Evolutionary conservation across 805 yeast species (phyloP).

Genomic region (Cyberlindnera euphorbiiphila): DNA sequence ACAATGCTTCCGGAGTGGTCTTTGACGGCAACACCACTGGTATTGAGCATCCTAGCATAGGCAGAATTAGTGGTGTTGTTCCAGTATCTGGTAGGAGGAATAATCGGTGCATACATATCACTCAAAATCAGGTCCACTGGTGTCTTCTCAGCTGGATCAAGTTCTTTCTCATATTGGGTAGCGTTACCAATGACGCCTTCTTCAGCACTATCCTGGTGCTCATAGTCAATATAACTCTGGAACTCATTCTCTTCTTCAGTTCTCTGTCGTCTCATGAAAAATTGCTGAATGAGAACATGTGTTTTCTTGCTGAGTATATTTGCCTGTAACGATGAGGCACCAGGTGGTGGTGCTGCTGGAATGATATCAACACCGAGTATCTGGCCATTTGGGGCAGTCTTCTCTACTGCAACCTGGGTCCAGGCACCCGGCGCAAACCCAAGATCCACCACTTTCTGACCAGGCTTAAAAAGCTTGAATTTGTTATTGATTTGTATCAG

Average conservation of each 20-base stretch:
- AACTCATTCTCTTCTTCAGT: constrained; percentile 16
- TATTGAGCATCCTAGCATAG: constrained; percentile 88
- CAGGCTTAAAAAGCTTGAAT: constrained; percentile 52
- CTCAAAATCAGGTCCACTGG: constrained; percentile 68
- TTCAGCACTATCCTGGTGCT: constrained; percentile 18
- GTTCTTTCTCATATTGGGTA: constrained; percentile 5
- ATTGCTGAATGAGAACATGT: constrained; percentile 49
- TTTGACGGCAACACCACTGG: constrained; percentile 73
- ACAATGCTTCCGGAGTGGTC: constrained; percentile 83
- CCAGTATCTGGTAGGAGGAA: constrained; percentile 48
- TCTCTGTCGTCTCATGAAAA: constrained; percentile 33
- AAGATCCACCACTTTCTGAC: constrained; percentile 70
- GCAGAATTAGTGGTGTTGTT: constrained; percentile 71
- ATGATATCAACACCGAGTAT: constrained; percentile 82
- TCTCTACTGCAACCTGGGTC: constrained; percentile 75
- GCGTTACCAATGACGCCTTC: constrained; percentile 11
- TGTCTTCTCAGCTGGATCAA: constrained; percentile 9
- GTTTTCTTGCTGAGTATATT: constrained; percentile 71
- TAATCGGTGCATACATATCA: constrained; percentile 76
- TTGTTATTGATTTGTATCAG: constrained; percentile 68
- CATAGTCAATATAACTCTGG: constrained; percentile 31
- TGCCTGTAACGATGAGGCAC: constrained; percentile 81
- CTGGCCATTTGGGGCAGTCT: constrained; percentile 46
- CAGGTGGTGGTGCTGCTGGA: constrained; percentile 73
- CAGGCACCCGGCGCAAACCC: constrained; percentile 96